Base-by-base conservation (phyloP, 78 protist genomes). In the Dictyostelium intermedium region DNA sequence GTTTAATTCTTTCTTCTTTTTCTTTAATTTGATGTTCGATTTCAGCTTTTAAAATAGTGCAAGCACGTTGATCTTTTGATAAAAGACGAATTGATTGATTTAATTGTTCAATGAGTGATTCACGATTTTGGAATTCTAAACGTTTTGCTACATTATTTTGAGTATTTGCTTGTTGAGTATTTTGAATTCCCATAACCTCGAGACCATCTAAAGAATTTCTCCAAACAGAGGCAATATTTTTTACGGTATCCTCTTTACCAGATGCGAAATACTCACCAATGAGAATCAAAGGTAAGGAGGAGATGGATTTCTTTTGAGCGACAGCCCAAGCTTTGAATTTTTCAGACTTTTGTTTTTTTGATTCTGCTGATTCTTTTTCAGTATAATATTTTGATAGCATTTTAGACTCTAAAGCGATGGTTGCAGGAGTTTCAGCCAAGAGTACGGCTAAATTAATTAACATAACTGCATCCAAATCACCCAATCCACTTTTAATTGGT, bases 61-160 rank as follows among this genome's bases (percentile, higher is more conserved):
- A 9, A 5, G 93, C 93, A n/a, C 73, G 66, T 27, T 0, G 27
- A 56, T 87, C 93, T 32, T 87, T 87, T 14, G 69, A 25, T 30
- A 87, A 16, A 41, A 87, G 27, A 37, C 93, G 39, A 23, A 87
- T 87, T 18, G 93, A 85, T 87, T 87, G 93, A 79, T 69, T 87
- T 37, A 87, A 34, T 79, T 87, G 79, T 27, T 87, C 93, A 30
- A 87, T 77, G 35, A 87, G 25, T 32, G 63, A 35, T 32, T 87
- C 93, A 20, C 82, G 39, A 23, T 87, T 69, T 79, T 87, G 73
- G 20, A 77, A 72, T 14, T 87, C 93, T n/a, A 53, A 43, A 34
- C 73, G 66, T 37, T 87, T 87, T 27, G 70, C 45, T 2, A 53
- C 53, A 37, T 87, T 74, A 32, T 70, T 79, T 25, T 60, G 25